These are phyloP conservation scores for Akanthomyces dipterigenus DNA, from an alignment of 2,329 filamentous ascomycete genomes.

Conservation along the genomic window DNA sequence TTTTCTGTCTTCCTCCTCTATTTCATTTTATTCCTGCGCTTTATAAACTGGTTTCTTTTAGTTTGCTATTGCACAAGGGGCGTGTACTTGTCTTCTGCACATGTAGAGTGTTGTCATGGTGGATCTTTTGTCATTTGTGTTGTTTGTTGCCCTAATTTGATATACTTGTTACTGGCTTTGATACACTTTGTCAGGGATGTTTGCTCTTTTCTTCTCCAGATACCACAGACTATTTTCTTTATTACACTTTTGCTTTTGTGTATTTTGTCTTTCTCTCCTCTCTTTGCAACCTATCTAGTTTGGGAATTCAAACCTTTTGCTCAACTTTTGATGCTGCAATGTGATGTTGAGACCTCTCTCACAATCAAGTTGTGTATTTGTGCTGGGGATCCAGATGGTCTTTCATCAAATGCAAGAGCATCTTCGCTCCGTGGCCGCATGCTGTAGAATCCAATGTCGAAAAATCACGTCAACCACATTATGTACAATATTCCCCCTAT, in stretches of 20 bases:
- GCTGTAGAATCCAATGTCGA: background rate
- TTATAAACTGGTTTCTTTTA: constrained; percentile 11
- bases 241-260: background rate
- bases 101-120: constrained; percentile 2
- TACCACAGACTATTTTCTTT: constrained; percentile 15
- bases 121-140: background rate
- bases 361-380: background rate
- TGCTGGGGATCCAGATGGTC: background rate
- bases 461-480: background rate
- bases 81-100: constrained; percentile 14
- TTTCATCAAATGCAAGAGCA: background rate
- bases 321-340: background rate
- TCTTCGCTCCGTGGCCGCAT: background rate
- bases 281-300: constrained; percentile 20
- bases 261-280: background rate
- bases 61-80: constrained; percentile 15
- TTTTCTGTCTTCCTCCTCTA: background rate
- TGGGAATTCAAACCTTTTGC: constrained; percentile 19
- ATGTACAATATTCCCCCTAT: background rate
- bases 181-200: background rate
- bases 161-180: constrained; percentile 1
- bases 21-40: background rate
- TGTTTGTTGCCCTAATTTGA: constrained; percentile 5
- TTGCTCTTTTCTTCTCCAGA: constrained; percentile 13
- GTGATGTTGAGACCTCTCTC: background rate